A percentile compares a stretch with the other conserved stretches of the same genome.
These are phyloP conservation scores for Tricholomella constricta DNA, from an alignment of 768 basidiomycete species.

Conservation along the genomic window DNA sequence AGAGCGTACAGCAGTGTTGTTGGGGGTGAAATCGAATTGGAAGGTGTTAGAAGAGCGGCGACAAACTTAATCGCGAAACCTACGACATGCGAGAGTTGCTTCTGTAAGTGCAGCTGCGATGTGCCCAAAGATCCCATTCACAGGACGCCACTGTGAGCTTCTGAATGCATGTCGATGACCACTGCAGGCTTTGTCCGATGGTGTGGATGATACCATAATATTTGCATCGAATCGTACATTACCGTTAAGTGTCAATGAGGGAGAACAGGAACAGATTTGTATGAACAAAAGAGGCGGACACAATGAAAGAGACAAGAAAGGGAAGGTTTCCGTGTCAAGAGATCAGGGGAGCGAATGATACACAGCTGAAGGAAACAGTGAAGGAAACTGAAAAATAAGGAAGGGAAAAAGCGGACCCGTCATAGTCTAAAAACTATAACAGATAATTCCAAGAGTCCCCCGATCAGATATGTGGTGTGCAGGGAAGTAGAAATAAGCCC, in stretches of 20 bases:
- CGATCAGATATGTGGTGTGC: background rate
- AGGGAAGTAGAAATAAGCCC: background rate
- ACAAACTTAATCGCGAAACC: background rate
- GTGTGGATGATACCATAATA: slow-evolving; percentile 8
- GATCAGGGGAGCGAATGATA: background rate
- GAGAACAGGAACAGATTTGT: background rate
- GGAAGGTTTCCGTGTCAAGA: slow-evolving; percentile 5
- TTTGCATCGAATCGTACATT: slow-evolving; percentile 30
- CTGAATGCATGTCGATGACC: too few relatives aligned
- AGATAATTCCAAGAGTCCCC: background rate
- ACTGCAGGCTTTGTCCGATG: too few relatives aligned
- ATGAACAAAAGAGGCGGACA: slow-evolving; percentile 1
- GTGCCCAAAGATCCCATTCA: background rate
- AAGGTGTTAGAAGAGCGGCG: slow-evolving; percentile 2
- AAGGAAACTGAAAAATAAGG: background rate
- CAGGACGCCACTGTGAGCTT: too few relatives aligned
- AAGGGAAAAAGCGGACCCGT: background rate
- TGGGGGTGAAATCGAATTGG: background rate
- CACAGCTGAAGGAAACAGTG: background rate
- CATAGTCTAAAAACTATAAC: slow-evolving; percentile 1
- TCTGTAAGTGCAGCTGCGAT: background rate
- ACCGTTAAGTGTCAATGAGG: slow-evolving; percentile 21
- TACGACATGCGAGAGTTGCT: background rate
- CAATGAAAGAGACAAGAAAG: slow-evolving; percentile 2
- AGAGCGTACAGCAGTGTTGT: too few relatives aligned